These are phyloP conservation scores for Sclerotinia spermophila DNA, from an alignment of 2,329 filamentous ascomycete genomes.

Conservation along the genomic window DNA sequence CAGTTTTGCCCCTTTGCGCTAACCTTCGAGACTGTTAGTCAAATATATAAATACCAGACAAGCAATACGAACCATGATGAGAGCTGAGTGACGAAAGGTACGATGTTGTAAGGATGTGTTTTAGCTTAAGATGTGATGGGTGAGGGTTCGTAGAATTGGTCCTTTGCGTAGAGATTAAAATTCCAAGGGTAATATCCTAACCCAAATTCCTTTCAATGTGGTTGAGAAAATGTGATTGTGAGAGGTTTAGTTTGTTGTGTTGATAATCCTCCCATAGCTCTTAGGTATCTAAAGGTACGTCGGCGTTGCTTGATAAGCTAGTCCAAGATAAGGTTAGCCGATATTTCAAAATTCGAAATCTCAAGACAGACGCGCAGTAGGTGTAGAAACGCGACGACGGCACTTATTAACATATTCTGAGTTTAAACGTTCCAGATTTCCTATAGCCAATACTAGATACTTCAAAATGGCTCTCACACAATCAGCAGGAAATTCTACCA, in stretches of 20 bases:
- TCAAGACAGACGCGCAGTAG: slow-evolving; percentile 16
- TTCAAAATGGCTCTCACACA: slow-evolving; percentile 45
- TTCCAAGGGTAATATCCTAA: neutral
- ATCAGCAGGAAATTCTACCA: slow-evolving; percentile 46
- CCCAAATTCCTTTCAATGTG: neutral
- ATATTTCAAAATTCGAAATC: slow-evolving; percentile 17
- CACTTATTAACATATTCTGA: slow-evolving; percentile 17
- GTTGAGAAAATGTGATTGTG: slow-evolving; percentile 2
- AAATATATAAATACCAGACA: neutral
- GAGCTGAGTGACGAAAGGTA: slow-evolving; percentile 1
- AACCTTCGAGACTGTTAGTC: slow-evolving; percentile 9
- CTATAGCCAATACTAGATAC: slow-evolving; percentile 22
- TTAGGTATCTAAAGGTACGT: slow-evolving; percentile 21
- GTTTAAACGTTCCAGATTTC: slow-evolving; percentile 15
- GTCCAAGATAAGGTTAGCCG: slow-evolving; percentile 18
- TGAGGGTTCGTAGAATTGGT: neutral
- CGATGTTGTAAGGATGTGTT: neutral
- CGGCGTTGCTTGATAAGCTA: slow-evolving; percentile 18
- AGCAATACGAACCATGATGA: slow-evolving; percentile 18
- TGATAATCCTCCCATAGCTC: slow-evolving; percentile 21
- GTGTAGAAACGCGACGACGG: slow-evolving; percentile 22
- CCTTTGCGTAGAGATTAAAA: neutral
- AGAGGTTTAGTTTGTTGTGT: slow-evolving; percentile 16
- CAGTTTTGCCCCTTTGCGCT: slow-evolving; percentile 68
- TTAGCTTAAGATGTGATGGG: neutral